Evolutionary conservation across 2,329 filamentous ascomycete species (phyloP).

Genomic region (Aspergillus fumigatus): DNA sequence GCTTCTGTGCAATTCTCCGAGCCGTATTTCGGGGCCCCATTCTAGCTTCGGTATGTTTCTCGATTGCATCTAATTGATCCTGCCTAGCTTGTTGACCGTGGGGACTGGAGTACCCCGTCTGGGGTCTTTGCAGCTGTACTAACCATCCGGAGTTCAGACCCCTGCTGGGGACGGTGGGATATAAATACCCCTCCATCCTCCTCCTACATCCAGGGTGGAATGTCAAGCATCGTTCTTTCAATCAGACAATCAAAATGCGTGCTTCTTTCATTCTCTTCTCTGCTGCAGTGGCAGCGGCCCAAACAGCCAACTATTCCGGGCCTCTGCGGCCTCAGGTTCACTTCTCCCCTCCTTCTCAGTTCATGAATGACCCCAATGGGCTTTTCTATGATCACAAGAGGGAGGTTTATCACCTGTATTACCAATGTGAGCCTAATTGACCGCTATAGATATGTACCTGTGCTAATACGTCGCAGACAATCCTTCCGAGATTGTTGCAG

Average conservation of each 20-base stretch:
- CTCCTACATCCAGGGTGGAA: background rate
- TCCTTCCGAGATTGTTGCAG: slow-evolving; percentile 46
- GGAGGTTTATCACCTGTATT: slow-evolving; percentile 61
- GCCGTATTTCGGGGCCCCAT: background rate
- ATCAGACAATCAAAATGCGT: slow-evolving; percentile 1
- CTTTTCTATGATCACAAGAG: slow-evolving; percentile 53
- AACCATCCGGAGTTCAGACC: background rate
- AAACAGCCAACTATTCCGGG: slow-evolving; percentile 12
- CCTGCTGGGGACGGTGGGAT: background rate
- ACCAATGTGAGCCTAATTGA: slow-evolving; percentile 49
- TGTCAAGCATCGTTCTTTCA: background rate
- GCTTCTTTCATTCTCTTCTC: background rate
- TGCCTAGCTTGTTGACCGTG: background rate
- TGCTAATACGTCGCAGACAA: slow-evolving; percentile 39
- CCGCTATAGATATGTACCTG: background rate
- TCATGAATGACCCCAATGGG: slow-evolving; percentile 60
- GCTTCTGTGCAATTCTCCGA: background rate
- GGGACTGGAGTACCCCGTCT: background rate
- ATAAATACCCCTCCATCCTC: background rate
- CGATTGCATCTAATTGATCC: background rate
- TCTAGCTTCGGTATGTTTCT: background rate
- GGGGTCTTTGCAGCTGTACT: no score
- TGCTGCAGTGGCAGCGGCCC: slow-evolving; percentile 1
- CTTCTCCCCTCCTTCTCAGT: slow-evolving; percentile 26
- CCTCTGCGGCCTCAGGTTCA: slow-evolving; percentile 28